phyloP scores from a whole-genome alignment of 768 basidiomycete species.

The Rickenella mellea region DNA sequence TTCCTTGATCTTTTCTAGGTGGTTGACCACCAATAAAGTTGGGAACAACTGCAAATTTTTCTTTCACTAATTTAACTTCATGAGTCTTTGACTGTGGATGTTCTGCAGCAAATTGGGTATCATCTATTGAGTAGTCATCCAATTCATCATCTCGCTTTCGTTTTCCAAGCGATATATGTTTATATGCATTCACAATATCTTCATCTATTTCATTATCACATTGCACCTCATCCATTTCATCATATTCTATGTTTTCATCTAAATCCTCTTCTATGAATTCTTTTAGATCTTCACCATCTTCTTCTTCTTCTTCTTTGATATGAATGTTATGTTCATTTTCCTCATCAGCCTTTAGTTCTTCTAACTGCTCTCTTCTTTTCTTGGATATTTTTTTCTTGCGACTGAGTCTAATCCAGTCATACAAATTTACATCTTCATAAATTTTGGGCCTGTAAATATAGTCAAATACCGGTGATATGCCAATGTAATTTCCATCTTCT shows the following conservation, averaged over 20 bases:
- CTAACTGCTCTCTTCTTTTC: neutral
- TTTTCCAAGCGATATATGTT: neutral
- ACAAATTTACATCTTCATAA: conserved; percentile 13
- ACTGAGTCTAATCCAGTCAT: conserved; percentile 18
- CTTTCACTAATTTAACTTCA: conserved; percentile 4
- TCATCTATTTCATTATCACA: too few species aligned
- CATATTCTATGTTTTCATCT: neutral
- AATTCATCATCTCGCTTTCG: neutral
- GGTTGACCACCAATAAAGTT: conserved; percentile 21
- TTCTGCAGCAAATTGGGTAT: conserved; percentile 7
- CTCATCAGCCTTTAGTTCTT: neutral
- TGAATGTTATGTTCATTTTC: neutral
- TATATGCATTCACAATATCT: neutral
- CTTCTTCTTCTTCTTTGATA: neutral
- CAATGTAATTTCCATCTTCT: conserved; percentile 12
- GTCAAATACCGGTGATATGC: conserved; percentile 20
- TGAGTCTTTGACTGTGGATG: conserved; percentile 20
- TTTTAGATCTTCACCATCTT: neutral
- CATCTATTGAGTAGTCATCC: neutral
- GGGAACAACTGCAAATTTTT: conserved; percentile 8
- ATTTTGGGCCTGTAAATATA: conserved; percentile 19
- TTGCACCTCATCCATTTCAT: too few species aligned
- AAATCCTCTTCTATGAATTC: neutral
- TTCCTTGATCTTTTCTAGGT: conserved; percentile 19
- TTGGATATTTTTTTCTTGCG: conserved; percentile 3